Conservation (phyloP, 2,329 filamentous ascomycete genomes). For the Zalaria sp. region DNA sequence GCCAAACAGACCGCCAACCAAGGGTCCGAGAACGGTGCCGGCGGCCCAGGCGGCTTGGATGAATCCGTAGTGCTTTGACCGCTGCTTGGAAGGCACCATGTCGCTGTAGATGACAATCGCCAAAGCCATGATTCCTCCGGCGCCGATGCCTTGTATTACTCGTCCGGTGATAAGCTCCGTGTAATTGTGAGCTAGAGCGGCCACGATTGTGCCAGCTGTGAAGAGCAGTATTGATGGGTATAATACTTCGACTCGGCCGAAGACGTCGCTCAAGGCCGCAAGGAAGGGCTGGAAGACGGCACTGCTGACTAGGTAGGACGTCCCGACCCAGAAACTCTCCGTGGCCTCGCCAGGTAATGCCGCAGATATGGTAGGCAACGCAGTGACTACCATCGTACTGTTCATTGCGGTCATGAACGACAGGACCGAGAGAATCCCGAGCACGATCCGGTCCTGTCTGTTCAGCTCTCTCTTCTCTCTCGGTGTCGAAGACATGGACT, state of each 20-base stretch:
- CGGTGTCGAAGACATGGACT: no score
- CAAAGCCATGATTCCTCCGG: not conserved
- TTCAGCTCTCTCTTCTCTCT: no score
- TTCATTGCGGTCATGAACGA: not conserved
- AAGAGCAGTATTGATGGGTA: constrained; percentile 30
- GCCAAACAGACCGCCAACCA: not conserved
- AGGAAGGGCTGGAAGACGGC: constrained; percentile 30
- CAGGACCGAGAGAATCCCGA: not conserved
- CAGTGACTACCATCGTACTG: not conserved
- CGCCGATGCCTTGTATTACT: not conserved
- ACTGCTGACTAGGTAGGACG: constrained; percentile 31
- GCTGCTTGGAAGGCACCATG: not conserved
- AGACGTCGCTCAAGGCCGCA: constrained; percentile 29
- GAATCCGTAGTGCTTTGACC: not conserved
- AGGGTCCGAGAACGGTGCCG: not conserved
- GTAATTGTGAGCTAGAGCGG: constrained; percentile 20
- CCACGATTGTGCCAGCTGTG: constrained; percentile 31
- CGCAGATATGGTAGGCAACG: constrained; percentile 15
- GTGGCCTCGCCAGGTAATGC: constrained; percentile 21
- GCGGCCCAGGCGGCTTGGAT: not conserved
- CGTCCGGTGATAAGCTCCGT: not conserved
- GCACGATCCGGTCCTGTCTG: not conserved
- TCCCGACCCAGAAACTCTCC: constrained; percentile 35
- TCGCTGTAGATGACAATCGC: not conserved
- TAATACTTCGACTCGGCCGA: constrained; percentile 33